These are phyloP conservation scores for Trichosporon sp. DNA, from an alignment of 1,284 basidiomycete species.

Conservation along the genomic window DNA sequence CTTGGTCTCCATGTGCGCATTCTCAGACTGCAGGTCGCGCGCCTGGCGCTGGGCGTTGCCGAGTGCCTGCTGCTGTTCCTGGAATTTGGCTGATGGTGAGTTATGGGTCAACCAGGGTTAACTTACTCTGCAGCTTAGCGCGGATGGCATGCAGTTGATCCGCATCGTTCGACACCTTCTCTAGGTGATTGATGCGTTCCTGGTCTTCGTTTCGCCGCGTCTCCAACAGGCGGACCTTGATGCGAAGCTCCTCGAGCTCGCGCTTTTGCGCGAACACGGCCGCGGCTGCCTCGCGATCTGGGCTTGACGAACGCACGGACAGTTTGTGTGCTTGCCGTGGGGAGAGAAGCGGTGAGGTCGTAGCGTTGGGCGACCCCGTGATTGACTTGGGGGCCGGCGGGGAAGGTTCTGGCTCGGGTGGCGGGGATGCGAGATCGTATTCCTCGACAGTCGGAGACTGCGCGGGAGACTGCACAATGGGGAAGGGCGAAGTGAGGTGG, in stretches of 20 bases:
- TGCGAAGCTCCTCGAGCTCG: slow-evolving; percentile 71
- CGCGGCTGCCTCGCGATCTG: slow-evolving; percentile 21
- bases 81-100: slow-evolving; percentile 62
- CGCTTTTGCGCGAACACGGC: slow-evolving; percentile 35
- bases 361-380: not conserved
- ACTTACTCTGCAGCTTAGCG: slow-evolving; percentile 68
- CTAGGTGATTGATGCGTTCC: slow-evolving; percentile 75
- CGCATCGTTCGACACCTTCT: slow-evolving; percentile 73
- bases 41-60: slow-evolving; percentile 63
- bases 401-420: not conserved
- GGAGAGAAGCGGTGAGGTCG: not conserved
- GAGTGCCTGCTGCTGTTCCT: slow-evolving; percentile 70
- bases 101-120: slow-evolving; percentile 4
- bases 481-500: not conserved
- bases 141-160: slow-evolving; percentile 77
- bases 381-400: not conserved
- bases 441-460: not conserved
- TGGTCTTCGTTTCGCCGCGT: slow-evolving; percentile 80
- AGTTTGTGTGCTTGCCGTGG: slow-evolving; percentile 6
- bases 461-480: not conserved
- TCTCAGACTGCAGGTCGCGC: slow-evolving; percentile 61
- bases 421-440: not conserved
- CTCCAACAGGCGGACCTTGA: slow-evolving; percentile 79
- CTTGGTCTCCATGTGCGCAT: slow-evolving; percentile 61
- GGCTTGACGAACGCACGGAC: slow-evolving; percentile 3